Evolutionary conservation across 2,329 filamentous ascomycete genomes (phyloP).

Genomic region (Calonectria naviculata): DNA sequence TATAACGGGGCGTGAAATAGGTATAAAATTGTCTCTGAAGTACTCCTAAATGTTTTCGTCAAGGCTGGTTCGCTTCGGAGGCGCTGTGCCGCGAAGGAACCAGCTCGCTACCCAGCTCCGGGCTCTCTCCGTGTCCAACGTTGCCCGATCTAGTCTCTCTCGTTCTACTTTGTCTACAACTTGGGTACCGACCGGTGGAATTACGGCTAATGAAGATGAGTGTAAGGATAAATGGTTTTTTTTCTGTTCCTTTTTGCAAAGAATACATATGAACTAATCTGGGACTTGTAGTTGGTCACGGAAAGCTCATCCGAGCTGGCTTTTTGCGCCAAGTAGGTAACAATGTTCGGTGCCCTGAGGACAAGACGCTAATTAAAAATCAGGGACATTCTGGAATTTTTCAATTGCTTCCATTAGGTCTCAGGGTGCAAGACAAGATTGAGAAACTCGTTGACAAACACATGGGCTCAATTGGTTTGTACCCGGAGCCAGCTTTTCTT

Average conservation of each 20-base stretch:
- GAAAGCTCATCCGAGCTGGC: slow-evolving; percentile 76
- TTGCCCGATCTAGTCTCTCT: slow-evolving; percentile 47
- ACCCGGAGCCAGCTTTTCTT: background rate
- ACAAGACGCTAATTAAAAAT: slow-evolving; percentile 6
- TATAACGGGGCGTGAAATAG: slow-evolving; percentile 1
- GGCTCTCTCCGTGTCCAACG: slow-evolving; percentile 34
- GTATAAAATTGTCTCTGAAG: background rate
- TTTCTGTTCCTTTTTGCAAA: no score
- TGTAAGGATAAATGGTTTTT: slow-evolving; percentile 47
- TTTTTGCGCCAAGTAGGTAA: slow-evolving; percentile 75
- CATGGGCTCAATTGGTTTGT: slow-evolving; percentile 79
- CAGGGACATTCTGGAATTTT: slow-evolving; percentile 91
- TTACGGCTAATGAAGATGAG: slow-evolving; percentile 67
- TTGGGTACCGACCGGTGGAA: slow-evolving; percentile 83
- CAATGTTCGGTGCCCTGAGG: background rate
- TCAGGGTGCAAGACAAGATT: slow-evolving; percentile 89
- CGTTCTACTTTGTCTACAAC: slow-evolving; percentile 71
- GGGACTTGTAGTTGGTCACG: slow-evolving; percentile 65
- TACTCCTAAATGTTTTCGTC: slow-evolving; percentile 27
- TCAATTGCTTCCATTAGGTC: slow-evolving; percentile 88
- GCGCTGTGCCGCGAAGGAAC: slow-evolving; percentile 17
- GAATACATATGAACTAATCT: slow-evolving; percentile 30
- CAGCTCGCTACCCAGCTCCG: slow-evolving; percentile 25
- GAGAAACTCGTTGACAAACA: slow-evolving; percentile 88
- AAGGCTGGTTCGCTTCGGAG: slow-evolving; percentile 25